Percentiles rank a stretch among this genome's conserved stretches.
Conservation (phyloP, 306 rosid species). For the Leucaena leucocephala region DNA sequence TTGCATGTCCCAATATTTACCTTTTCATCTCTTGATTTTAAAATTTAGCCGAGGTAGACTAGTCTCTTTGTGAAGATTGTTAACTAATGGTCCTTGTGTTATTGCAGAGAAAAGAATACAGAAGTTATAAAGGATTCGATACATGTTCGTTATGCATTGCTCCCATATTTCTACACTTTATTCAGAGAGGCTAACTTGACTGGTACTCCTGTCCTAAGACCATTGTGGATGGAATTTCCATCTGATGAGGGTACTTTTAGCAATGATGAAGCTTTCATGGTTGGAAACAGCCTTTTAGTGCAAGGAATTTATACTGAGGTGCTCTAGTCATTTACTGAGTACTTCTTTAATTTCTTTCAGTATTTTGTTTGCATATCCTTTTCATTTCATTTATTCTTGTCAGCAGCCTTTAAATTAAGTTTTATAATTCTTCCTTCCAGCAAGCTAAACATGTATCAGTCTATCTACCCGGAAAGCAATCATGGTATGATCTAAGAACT, state of each 20-base stretch:
- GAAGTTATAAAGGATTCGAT: slow-evolving; percentile 81
- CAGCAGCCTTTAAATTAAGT: slow-evolving; percentile 25
- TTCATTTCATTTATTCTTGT: slow-evolving; percentile 8
- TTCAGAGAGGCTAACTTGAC: slow-evolving; percentile 86
- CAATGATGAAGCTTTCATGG: slow-evolving; percentile 97
- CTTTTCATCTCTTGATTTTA: slow-evolving; percentile 20
- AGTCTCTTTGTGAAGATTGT: slow-evolving; percentile 19
- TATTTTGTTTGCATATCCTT: neutral
- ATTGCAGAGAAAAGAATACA: slow-evolving; percentile 77
- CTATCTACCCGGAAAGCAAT: slow-evolving; percentile 84
- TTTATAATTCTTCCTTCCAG: slow-evolving; percentile 47
- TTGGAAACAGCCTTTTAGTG: slow-evolving; percentile 87
- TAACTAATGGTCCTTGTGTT: slow-evolving; percentile 34
- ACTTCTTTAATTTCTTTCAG: slow-evolving; percentile 21
- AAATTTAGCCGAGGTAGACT: slow-evolving; percentile 15
- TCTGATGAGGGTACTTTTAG: slow-evolving; percentile 85
- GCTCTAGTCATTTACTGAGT: slow-evolving; percentile 35
- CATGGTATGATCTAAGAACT: slow-evolving; percentile 86
- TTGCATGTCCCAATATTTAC: neutral
- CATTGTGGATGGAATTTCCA: slow-evolving; percentile 99
- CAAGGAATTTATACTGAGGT: slow-evolving; percentile 95
- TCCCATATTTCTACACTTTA: slow-evolving; percentile 90
- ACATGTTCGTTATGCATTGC: slow-evolving; percentile 80
- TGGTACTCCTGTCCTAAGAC: slow-evolving; percentile 89
- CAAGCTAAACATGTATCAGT: slow-evolving; percentile 72